Evolutionary conservation across 805 yeast genomes (phyloP), one percentile per base, ranked within the genome.

Genomic region (Danielozyma ontarioensis): DNA sequence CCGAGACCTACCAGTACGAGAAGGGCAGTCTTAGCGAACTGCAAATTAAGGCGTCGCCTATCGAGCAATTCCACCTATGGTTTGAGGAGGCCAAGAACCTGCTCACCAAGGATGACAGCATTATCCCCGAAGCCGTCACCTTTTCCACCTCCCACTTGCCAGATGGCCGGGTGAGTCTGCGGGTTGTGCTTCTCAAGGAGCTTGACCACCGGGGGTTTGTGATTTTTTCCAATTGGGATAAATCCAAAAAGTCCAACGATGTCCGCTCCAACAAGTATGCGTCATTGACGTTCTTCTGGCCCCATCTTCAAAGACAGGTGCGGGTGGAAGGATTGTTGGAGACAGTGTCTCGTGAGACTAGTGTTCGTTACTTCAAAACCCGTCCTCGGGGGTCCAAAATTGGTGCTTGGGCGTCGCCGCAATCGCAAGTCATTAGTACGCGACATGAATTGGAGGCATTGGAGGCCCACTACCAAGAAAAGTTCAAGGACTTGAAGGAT

Each of bases 401-500:
- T 40, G 97, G 98, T 19, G 98, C 98, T 0, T 89, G 96, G 95
- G 83, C 97, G 0, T 81, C 94, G 18, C 94, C 95, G 3, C 98
- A 93, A 66, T 77, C 89, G 22, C 68, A 73, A 34, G 70, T 66
- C 3, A 68, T 89, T 24, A 48, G 53, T 11, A 57, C 65, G 27
- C 69, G 96, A 42, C 74, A 74, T 12, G 83, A 76, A 45, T 73
- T 90, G 39, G 83, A 88, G 24, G 49, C 53, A 0, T 48, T 69
- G 12, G 76, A 76, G 32, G 51, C 57, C 8, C 53, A 64, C 17
- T 70, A 63, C 39, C 79, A 69, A 35, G 61, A 70, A 35, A 70
- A 77, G 53, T 86, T 85, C 41, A 74, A 77, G 41, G 78, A 70
- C 26, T 55, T 61, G 27, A 47, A 48, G 10, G 82, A 72, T 33